Conservation (phyloP, 306 rosid species). For the Fagus sylvatica region DNA sequence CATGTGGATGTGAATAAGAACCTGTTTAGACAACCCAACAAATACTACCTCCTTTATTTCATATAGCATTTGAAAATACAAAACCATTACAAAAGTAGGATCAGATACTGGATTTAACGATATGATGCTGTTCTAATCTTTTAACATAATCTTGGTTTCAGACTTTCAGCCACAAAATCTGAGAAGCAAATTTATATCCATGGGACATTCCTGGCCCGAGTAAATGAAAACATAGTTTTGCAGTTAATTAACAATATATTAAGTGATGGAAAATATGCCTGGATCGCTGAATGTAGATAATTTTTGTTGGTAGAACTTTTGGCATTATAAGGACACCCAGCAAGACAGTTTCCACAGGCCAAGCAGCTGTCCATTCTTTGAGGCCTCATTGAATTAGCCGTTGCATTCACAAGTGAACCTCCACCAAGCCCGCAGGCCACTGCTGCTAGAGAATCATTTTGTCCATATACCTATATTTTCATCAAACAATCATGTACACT, state of each 20-base stretch:
- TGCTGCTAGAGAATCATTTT: conserved; percentile 33
- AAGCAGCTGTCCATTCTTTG: conserved; percentile 22
- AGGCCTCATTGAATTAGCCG: not conserved
- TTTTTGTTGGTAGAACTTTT: conserved; percentile 38
- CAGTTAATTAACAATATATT: not conserved
- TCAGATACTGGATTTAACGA: not conserved
- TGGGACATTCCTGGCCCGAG: not conserved
- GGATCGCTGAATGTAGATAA: conserved; percentile 31
- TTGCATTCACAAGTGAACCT: conserved; percentile 40
- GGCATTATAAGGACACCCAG: conserved; percentile 43
- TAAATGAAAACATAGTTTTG: not conserved
- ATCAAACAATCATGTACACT: not conserved
- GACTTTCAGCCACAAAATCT: not conserved
- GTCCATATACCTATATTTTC: conserved; percentile 25
- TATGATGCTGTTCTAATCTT: not conserved
- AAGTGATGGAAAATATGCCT: conserved; percentile 18
- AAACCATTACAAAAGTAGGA: not conserved
- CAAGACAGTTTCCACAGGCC: conserved; percentile 41
- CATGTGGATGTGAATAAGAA: not conserved
- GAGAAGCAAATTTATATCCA: not conserved
- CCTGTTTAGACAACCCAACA: not conserved
- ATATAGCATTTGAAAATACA: not conserved
- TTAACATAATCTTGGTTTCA: not conserved
- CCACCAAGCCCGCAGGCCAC: conserved; percentile 46
- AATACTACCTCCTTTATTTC: not conserved